Evolutionary conservation across 2,329 filamentous ascomycete genomes (phyloP), one percentile per base, ranked within the genome.

Genomic region (Aspergillus unguis): DNA sequence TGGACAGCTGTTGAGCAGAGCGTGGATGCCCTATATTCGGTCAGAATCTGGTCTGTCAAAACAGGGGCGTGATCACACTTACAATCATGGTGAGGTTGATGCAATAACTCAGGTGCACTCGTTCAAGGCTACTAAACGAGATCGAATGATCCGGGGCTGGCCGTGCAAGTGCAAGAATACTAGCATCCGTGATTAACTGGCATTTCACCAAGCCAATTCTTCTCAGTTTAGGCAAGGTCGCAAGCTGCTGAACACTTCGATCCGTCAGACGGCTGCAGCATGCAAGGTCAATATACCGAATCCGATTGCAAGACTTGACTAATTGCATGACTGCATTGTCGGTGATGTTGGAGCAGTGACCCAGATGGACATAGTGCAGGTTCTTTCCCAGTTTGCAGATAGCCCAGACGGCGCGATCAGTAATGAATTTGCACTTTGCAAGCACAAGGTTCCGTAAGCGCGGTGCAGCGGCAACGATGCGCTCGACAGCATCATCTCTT

Each of bases 31-130:
- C 91, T 96, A 62, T 31, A 25, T 31, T 50, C 29, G 28, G 43
- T 59, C 17, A 55, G 52, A 47, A 23, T 40, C 9, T 11, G 10
- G 28, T 29, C 42, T 5, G 11, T 11, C 10, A 43, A 3, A 44
- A 17, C 25, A 9, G 6, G 28, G 26, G 25, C 4, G 23, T 4
- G 23, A 23, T n/a, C 9, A 3, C 31, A 52, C 85, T 71, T 80
- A 94, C 92, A 71, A 84, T 82, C 46, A 96, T 79, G 1, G 88
- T 94, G 48, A 99, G 74, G 58, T 89, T 87, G 37, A 88, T 84
- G 73, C 94, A 99, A 69, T 99, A 97, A 71, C 92, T 96, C 36
- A 99, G 80, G 77, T 99, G 94, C 7, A 99, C 94, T 61, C 94
- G 83, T 75, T 99, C 94, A 27, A 99, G 76, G 44, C 83, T 80